Evolutionary conservation across 108 stramenopile species (phyloP).

Genomic region (Schizochytrium sp.): DNA sequence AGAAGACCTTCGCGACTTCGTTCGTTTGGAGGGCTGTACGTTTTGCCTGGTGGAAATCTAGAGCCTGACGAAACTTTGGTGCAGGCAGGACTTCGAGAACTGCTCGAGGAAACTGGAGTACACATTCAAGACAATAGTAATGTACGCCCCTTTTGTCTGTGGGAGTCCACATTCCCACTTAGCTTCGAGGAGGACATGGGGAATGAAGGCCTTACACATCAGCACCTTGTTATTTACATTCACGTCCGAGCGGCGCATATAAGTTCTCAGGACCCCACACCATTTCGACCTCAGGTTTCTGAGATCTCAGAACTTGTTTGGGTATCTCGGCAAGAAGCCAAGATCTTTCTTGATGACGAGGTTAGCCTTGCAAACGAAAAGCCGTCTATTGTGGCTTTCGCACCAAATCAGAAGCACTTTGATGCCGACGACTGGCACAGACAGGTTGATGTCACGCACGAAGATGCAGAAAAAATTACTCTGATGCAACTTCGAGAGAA

Average conservation of each 20-base stretch:
- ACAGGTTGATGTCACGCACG: not conserved
- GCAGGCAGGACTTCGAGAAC: conserved; percentile 33
- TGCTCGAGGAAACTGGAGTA: conserved; percentile 31
- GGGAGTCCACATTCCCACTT: conserved; percentile 53
- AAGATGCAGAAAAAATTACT: not conserved
- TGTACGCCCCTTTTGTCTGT: conserved; percentile 5
- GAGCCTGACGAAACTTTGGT: conserved; percentile 16
- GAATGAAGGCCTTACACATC: not conserved
- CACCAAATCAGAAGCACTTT: not conserved
- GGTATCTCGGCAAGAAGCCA: conserved; percentile 25
- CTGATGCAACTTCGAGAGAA: conserved; percentile 20
- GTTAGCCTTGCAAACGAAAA: not conserved
- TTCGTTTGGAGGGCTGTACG: not conserved
- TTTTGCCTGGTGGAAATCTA: conserved; percentile 42
- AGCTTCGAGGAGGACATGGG: not conserved
- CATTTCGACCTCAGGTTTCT: conserved; percentile 20
- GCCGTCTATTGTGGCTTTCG: not conserved
- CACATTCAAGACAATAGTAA: not conserved
- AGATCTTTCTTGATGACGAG: not conserved
- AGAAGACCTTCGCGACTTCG: not conserved
- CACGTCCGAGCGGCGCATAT: conserved; percentile 19
- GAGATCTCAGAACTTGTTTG: conserved; percentile 51
- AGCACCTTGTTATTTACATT: conserved; percentile 34
- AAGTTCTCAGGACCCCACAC: not conserved
- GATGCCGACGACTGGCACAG: not conserved